Base-by-base conservation (phyloP, 139 green algal genomes). In the Ettlia oleoabundans region DNA sequence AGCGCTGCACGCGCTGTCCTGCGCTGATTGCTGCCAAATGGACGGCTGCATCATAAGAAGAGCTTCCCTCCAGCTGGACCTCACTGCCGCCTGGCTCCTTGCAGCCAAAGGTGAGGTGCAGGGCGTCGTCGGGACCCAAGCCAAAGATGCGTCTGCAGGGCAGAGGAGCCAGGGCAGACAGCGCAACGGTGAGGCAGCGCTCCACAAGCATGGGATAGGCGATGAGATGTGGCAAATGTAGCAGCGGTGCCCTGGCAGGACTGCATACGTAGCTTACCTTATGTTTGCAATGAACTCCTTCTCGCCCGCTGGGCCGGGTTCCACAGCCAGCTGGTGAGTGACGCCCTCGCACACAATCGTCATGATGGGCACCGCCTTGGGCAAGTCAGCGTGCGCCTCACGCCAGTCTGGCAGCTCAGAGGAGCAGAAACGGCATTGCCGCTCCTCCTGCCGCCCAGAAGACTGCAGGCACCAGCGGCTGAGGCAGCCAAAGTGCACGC, bases 341-440 rank as follows among this genome's bases (percentile, higher is more conserved):
- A 37, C 40, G 7, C 67, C 67, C 38, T 53, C 35, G 67, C 35
- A 38, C 18, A 58, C 67, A 10, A 75, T 26, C 1, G 67, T 75
- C 67, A 75, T 75, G 67, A 63, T 62, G 21, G 72, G 72, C 13
- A 32, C 22, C 3, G 72, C 72, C 24, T 51, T 66, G 35, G 51
- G 52, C 21, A 79, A 52, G 18, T 33, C 21, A 7, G 21, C 33
- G 52, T 79, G 52, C 4, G 52, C 35, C 5, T 13, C 19, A 4
- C 52, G 33, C 88, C 88, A 91, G 64, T 90, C 85, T 0, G 88
- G 88, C 47, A 91, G 71, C 13, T 73, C 73, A 1, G 41, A n/a
- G 22, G 80, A 62, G 83, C 88, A 91, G 74, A 91, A 65, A 22
- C 55, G 55, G 55, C 55, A 65, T 15, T 65, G 55, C 15, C 5